Conservation (phyloP, 208 protist species). For the Herpetomonas tarakana region DNA sequence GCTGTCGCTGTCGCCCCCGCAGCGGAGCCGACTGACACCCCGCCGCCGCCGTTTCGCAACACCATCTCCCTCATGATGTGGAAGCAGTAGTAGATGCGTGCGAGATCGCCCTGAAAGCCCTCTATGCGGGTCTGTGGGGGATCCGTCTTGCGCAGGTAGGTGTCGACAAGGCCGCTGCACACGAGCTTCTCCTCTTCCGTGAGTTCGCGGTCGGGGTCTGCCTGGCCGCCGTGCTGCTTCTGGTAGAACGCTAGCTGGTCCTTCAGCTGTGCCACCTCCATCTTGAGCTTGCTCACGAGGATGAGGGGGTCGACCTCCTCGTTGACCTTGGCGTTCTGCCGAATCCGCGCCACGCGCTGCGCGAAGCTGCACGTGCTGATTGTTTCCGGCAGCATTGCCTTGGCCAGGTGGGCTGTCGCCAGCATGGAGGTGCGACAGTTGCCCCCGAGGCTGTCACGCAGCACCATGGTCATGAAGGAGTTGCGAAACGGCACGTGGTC, state of each 20-base stretch:
- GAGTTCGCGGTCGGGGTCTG: conserved; percentile 48
- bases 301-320: conserved; percentile 88
- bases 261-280: conserved; percentile 82
- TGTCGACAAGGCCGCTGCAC: conserved; percentile 63
- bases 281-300: conserved; percentile 86
- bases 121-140: conserved; percentile 47
- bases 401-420: conserved; percentile 73
- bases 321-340: conserved; percentile 86
- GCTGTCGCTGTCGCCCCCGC: background rate
- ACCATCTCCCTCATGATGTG: conserved; percentile 63
- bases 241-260: conserved; percentile 84
- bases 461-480: conserved; percentile 94
- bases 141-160: conserved; percentile 47
- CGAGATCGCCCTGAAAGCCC: conserved; percentile 79
- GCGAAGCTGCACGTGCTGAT: conserved; percentile 90
- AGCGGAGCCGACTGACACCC: background rate
- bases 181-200: conserved; percentile 65
- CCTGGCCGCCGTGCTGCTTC: conserved; percentile 28
- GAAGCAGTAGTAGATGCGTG: conserved; percentile 89
- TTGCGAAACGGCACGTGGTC: conserved; percentile 95
- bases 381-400: conserved; percentile 69
- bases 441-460: conserved; percentile 91
- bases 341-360: conserved; percentile 87
- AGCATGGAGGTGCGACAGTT: conserved; percentile 96
- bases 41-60: conserved; percentile 1